Base-by-base conservation (phyloP, 2,329 filamentous ascomycete species). In the Calonectria pauciramosa region DNA sequence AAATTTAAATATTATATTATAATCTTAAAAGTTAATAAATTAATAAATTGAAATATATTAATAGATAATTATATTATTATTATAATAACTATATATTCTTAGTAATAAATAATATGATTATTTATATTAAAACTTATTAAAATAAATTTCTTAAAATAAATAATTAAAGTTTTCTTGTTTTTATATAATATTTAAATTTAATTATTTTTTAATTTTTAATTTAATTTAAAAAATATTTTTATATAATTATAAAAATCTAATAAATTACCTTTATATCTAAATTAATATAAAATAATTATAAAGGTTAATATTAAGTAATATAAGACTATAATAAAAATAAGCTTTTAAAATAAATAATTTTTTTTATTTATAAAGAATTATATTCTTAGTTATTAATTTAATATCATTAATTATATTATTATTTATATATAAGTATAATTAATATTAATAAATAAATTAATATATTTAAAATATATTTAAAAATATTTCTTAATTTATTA, bases 391-490 rank as follows among this genome's bases (percentile, higher is more conserved):
- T 4, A 32, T 32, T 32, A 8, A 8, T 8, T 32, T 32, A 32
- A 8, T 32, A 32, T 65, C 47, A 16, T 64, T 47, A 23, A 44
- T 3, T 18, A 26, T 64, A 44, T 23, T n/a, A 44, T 47, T 23
- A 64, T 8, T 32, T 32, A 41, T 13, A 66, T 34, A 1, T 34
- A 71, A 32, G 59, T 59, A n/a, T 1, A 1, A n/a, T 49, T 28
- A 71, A 26, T 49, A 28, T 56, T 47, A 47, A 30, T 54, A 36
- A 38, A 70, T 65, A 38, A 16, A 32, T 44, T 47, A 70, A 52
- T 70, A 70, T 65, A 70, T 30, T 32, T 10, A 41, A 23, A 47
- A 54, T 36, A 71, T 66, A 56, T 71, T 71, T 26, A 71, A 26
- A 47, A 51, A 71, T 66, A 49, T 41, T 59, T 51, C 66, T 20